phyloP scores from a whole-genome alignment of 306 rosid species.

The Quercus variabilis region DNA sequence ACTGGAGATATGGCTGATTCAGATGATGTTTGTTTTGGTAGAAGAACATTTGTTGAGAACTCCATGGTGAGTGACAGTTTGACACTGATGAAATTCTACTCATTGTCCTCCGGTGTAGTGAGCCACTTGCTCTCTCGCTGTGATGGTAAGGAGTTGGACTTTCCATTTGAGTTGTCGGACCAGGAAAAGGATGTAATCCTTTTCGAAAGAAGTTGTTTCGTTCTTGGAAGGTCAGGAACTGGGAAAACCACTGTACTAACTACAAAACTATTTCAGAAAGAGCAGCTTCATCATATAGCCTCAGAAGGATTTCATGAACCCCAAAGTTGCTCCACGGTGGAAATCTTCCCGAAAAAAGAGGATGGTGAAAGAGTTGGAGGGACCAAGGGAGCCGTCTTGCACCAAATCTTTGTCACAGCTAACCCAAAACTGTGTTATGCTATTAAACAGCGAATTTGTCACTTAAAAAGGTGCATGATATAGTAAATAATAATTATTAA shows the following conservation, averaged over 20 bases:
- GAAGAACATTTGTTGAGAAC: conserved; percentile 68
- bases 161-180: conserved; percentile 73
- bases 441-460: conserved; percentile 55
- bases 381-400: conserved; percentile 32
- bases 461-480: conserved; percentile 54
- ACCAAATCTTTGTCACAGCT: conserved; percentile 71
- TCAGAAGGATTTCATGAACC: conserved; percentile 24
- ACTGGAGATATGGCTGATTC: conserved; percentile 24
- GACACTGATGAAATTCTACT: conserved; percentile 73
- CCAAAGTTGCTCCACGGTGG: not conserved
- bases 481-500: too few species aligned
- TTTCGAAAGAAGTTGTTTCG: conserved; percentile 50
- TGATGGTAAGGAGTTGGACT: conserved; percentile 53
- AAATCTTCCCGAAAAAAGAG: conserved; percentile 2
- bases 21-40: conserved; percentile 28
- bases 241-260: conserved; percentile 86
- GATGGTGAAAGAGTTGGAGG: conserved; percentile 9
- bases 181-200: conserved; percentile 59
- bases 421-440: conserved; percentile 71
- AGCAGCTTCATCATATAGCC: conserved; percentile 37
- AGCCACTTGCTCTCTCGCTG: conserved; percentile 57
- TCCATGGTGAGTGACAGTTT: conserved; percentile 77
- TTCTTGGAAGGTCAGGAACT: conserved; percentile 83
- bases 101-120: conserved; percentile 47
- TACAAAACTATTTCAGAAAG: conserved; percentile 63